Evolutionary conservation across 148 eudicot genomes (phyloP).

Genomic region (Talinum fruticosum): DNA sequence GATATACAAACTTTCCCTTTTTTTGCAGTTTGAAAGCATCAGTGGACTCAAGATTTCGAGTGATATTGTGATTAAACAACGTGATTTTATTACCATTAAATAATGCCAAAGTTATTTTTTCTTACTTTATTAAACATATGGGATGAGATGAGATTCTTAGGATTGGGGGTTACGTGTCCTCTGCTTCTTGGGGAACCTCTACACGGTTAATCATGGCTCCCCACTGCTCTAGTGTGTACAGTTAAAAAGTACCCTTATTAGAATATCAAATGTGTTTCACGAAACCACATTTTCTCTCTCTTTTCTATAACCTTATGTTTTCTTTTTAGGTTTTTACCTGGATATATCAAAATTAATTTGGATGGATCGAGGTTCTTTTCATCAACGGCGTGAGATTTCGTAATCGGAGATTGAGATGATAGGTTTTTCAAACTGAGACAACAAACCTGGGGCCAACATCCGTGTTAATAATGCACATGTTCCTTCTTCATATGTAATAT

Average conservation of each 20-base stretch:
- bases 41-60: neutral
- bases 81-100: neutral
- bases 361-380: no score
- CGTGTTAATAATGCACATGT: no score
- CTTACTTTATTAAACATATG: no score
- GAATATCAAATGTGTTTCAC: neutral
- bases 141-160: neutral
- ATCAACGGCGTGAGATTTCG: no score
- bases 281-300: neutral
- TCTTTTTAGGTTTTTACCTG: neutral
- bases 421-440: no score
- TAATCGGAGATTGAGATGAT: no score
- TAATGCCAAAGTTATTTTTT: neutral
- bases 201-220: neutral
- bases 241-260: neutral
- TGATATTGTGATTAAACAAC: neutral
- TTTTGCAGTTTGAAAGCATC: conserved; percentile 5
- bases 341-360: no score
- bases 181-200: neutral
- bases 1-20: neutral
- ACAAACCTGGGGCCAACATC: no score
- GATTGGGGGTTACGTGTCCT: neutral
- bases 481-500: no score
- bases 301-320: neutral
- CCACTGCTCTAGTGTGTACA: neutral